phyloP scores from a whole-genome alignment of 1,284 basidiomycete species.

The Inonotus hispidus region DNA sequence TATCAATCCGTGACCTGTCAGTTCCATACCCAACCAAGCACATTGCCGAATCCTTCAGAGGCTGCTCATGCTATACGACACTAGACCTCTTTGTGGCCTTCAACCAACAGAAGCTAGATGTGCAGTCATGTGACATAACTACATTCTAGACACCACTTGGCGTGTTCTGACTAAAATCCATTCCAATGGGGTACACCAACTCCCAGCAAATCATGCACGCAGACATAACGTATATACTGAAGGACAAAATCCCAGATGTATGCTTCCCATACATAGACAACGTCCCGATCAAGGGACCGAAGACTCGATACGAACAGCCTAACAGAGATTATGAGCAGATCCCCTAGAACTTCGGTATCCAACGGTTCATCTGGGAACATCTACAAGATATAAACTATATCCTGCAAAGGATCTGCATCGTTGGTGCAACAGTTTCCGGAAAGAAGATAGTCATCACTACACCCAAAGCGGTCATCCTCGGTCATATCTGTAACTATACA shows the following conservation, averaged over 20 bases:
- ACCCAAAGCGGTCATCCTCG: slow-evolving; percentile 25
- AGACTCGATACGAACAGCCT: slow-evolving; percentile 9
- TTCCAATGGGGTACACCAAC: slow-evolving; percentile 23
- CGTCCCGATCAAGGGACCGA: slow-evolving; percentile 12
- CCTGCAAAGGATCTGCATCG: too few species aligned
- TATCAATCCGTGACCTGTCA: too few species aligned
- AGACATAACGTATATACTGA: too few species aligned
- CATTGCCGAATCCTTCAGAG: too few species aligned
- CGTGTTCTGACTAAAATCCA: slow-evolving; percentile 18
- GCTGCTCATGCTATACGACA: too few species aligned
- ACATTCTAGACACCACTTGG: slow-evolving; percentile 21
- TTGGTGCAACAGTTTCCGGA: slow-evolving; percentile 19
- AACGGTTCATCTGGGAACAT: slow-evolving; percentile 20
- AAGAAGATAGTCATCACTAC: slow-evolving; percentile 26
- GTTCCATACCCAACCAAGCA: too few species aligned
- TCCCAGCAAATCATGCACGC: too few species aligned
- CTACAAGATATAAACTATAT: too few species aligned
- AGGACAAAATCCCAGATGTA: too few species aligned
- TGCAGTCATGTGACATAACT: not conserved
- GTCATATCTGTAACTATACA: slow-evolving; percentile 27
- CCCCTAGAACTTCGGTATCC: slow-evolving; percentile 26
- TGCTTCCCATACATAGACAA: too few species aligned
- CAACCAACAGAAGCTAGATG: too few species aligned
- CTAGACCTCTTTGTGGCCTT: too few species aligned
- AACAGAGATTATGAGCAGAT: slow-evolving; percentile 26